A percentile compares a stretch with the other conserved stretches of the same genome.
phyloP scores from a whole-genome alignment of 1,284 basidiomycete genomes.

The Sutorius eximius region DNA sequence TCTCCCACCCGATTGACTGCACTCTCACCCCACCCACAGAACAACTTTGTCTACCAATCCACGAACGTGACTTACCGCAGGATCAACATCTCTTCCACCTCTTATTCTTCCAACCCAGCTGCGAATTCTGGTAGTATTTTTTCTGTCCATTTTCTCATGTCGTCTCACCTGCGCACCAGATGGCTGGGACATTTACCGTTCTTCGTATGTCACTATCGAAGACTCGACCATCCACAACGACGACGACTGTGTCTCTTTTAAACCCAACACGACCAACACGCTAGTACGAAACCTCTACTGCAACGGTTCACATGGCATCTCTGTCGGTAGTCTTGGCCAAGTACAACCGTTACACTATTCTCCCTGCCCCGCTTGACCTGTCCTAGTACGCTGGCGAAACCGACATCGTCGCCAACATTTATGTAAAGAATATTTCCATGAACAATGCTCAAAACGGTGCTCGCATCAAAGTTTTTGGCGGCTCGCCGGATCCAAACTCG shows the following conservation, averaged over 20 bases:
- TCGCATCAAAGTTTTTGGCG: slow-evolving; percentile 49
- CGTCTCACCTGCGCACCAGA: slow-evolving; percentile 24
- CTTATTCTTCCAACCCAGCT: slow-evolving; percentile 25
- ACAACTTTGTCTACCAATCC: slow-evolving; percentile 33
- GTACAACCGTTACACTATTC: not conserved
- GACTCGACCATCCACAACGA: slow-evolving; percentile 43
- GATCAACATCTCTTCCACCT: slow-evolving; percentile 29
- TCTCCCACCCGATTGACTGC: not conserved
- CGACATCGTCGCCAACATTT: slow-evolving; percentile 50
- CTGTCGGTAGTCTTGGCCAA: slow-evolving; percentile 23
- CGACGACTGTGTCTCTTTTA: slow-evolving; percentile 45
- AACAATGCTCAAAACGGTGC: slow-evolving; percentile 51
- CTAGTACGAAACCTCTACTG: slow-evolving; percentile 18
- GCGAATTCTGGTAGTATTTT: slow-evolving; percentile 21
- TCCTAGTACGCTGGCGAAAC: slow-evolving; percentile 45
- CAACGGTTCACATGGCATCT: slow-evolving; percentile 23
- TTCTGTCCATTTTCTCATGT: fast-evolving
- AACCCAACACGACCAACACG: slow-evolving; percentile 18
- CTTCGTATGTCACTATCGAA: slow-evolving; percentile 38
- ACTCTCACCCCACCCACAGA: slow-evolving; percentile 12
- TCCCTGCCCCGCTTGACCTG: not conserved
- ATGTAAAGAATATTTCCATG: slow-evolving; percentile 46
- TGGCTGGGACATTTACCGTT: slow-evolving; percentile 52
- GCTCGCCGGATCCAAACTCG: slow-evolving; percentile 22
- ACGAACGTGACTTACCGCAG: slow-evolving; percentile 28